phyloP scores from a whole-genome alignment of 495 filamentous ascomycete genomes.

The Penicillium canariense region DNA sequence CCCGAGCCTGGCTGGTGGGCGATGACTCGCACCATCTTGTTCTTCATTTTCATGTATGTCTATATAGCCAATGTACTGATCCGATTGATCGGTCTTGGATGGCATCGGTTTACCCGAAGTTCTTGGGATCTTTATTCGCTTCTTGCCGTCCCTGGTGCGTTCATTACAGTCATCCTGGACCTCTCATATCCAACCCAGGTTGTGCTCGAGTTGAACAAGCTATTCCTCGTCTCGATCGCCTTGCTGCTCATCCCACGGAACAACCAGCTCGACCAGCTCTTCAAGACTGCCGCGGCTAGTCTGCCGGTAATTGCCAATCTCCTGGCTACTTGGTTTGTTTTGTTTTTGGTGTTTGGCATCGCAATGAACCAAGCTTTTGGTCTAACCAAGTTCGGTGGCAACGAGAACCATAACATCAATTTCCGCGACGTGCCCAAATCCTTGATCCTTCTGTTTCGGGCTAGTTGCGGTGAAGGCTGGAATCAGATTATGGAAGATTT shows the following conservation, averaged over 20 bases:
- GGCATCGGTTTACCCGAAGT: conserved; percentile 87
- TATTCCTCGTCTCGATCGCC: conserved; percentile 88
- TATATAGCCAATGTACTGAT: conserved; percentile 84
- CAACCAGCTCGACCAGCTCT: conserved; percentile 96
- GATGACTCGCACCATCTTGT: conserved; percentile 63
- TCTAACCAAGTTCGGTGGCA: conserved; percentile 77
- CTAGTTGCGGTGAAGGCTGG: conserved; percentile 93
- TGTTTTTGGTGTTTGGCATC: conserved; percentile 95
- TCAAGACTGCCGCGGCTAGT: conserved; percentile 98
- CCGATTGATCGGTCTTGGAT: conserved; percentile 83
- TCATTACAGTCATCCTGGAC: conserved; percentile 72
- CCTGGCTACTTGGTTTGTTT: conserved; percentile 92
- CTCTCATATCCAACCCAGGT: conserved; percentile 52
- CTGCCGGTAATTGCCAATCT: conserved; percentile 87
- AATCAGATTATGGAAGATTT: conserved; percentile 97
- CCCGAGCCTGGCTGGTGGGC: conserved; percentile 67
- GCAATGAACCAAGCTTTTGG: conserved; percentile 96
- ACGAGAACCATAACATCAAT: conserved; percentile 81
- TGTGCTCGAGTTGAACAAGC: conserved; percentile 81
- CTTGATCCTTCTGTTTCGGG: conserved; percentile 88
- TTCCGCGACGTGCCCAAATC: conserved; percentile 91
- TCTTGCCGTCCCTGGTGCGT: conserved; percentile 77
- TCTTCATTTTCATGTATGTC: conserved; percentile 79
- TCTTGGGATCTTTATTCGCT: conserved; percentile 95
- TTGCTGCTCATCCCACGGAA: conserved; percentile 93